Conservation (phyloP, 2,329 filamentous ascomycete genomes). For the Thelonectria blattea region DNA sequence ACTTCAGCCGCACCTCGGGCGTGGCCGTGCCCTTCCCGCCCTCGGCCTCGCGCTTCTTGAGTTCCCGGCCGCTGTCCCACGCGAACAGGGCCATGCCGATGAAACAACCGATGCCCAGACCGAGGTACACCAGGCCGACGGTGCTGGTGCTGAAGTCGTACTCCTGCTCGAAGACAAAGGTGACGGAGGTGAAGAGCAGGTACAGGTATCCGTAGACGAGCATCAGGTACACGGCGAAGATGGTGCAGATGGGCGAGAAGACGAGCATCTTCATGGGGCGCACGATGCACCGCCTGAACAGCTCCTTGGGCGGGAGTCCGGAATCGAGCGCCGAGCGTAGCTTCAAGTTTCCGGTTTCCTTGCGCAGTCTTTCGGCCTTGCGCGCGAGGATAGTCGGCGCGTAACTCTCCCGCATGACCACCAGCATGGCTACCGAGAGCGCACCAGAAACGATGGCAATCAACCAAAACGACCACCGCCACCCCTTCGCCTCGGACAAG, state of each 20-base stretch:
- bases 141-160: conserved; percentile 47
- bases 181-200: conserved; percentile 61
- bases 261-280: conserved; percentile 59
- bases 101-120: conserved; percentile 26
- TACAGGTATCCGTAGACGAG: conserved; percentile 61
- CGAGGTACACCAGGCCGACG: conserved; percentile 32
- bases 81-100: conserved; percentile 21
- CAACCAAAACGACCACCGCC: conserved; percentile 68
- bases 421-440: conserved; percentile 40
- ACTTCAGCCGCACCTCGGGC: conserved; percentile 18
- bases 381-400: conserved; percentile 44
- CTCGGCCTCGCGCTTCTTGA: not conserved
- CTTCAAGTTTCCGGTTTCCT: conserved; percentile 43
- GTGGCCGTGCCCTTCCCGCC: not conserved
- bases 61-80: conserved; percentile 16
- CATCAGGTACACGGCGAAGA: conserved; percentile 56
- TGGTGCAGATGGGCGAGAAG: conserved; percentile 52
- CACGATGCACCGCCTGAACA: conserved; percentile 48
- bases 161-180: conserved; percentile 51
- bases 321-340: conserved; percentile 56
- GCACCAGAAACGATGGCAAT: conserved; percentile 58
- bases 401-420: conserved; percentile 47
- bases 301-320: conserved; percentile 40
- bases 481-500: conserved; percentile 64
- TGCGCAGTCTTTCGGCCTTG: conserved; percentile 46